These are phyloP conservation scores for Zymoseptoria brevis DNA, from an alignment of 2,329 filamentous ascomycete species.

Conservation along the genomic window DNA sequence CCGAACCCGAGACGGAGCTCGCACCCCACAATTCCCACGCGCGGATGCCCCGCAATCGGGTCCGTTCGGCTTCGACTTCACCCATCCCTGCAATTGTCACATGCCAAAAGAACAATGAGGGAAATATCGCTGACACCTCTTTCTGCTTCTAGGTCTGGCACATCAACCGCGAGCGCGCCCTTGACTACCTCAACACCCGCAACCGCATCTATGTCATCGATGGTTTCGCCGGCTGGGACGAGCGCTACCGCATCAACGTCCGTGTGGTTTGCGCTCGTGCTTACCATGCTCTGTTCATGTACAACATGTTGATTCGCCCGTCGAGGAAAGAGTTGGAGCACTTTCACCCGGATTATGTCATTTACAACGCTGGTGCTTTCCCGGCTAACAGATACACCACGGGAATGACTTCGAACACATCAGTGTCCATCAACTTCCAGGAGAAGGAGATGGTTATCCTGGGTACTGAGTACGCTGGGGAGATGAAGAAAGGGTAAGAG, in stretches of 20 bases:
- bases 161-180: conserved; percentile 96
- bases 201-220: conserved; percentile 98
- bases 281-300: conserved; percentile 99
- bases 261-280: conserved; percentile 97
- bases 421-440: conserved; percentile 96
- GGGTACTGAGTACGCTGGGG: conserved; percentile 82
- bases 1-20: conserved; percentile 3
- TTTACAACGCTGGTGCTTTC: conserved; percentile 99
- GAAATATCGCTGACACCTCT: conserved; percentile 24
- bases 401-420: conserved; percentile 97
- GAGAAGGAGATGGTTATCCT: conserved; percentile 99
- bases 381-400: conserved; percentile 96
- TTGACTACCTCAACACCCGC: conserved; percentile 98
- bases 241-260: conserved; percentile 95
- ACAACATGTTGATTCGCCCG: conserved; percentile 99
- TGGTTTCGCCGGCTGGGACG: conserved; percentile 95
- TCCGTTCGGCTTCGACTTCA: conserved; percentile 11
- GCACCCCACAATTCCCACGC: not conserved
- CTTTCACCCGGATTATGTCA: conserved; percentile 99
- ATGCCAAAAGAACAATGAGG: not conserved
- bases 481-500: conserved; percentile 29
- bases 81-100: not conserved
- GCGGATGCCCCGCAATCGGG: conserved; percentile 23
- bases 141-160: conserved; percentile 74
- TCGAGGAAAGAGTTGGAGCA: conserved; percentile 83